Evolutionary conservation across 805 yeast species (phyloP), one percentile per base, ranked within the genome.

Genomic region (Yamadazyma akitaensis): DNA sequence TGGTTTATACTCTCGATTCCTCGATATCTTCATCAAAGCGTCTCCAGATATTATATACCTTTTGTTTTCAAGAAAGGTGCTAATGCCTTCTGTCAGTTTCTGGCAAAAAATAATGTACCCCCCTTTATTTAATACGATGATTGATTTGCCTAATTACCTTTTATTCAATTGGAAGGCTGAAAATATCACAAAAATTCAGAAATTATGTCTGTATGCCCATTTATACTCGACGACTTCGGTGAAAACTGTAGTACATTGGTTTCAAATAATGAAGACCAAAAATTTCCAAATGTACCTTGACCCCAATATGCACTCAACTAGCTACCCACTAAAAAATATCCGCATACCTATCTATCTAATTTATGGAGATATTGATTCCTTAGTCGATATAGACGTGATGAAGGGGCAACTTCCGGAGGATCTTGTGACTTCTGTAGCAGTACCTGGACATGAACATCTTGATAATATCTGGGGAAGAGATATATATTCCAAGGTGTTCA

Each of bases 211-310:
- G 13, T 92, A 88, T 64, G 81, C 88, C 14, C 97, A 94, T 62
- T 71, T 92, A 45, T 92, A 91, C 67, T 87, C 96, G 1, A 85
- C 96, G 18, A 89, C 98, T 0, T 82, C 91, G 2, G 98, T 91
- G 21, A 92, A 91, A 64, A 80, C 87, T 9, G 90, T 89, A 38
- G 97, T 90, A n/a, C 97, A 89, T 65, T 89, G 97, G 97, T 88
- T 89, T 58, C 96, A 89, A 65, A 91, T 92, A 44, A 87, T 92
- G 51, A 75, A 84, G 43, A 75, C 85, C 6, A 80, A 79, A 39
- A 76, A 79, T 40, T 91, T 92, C 63, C 96, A 91, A 63, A 85
- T 94, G 96, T 92, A 82, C 65, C 94, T 87, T 58, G 96, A 88
- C 37, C 30, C 59, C 9, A 38, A 53, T 7, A 53, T 65, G 40